Evolutionary conservation across 2,329 filamentous ascomycete species (phyloP).

Genomic region (Chalaropsis ovoidea): DNA sequence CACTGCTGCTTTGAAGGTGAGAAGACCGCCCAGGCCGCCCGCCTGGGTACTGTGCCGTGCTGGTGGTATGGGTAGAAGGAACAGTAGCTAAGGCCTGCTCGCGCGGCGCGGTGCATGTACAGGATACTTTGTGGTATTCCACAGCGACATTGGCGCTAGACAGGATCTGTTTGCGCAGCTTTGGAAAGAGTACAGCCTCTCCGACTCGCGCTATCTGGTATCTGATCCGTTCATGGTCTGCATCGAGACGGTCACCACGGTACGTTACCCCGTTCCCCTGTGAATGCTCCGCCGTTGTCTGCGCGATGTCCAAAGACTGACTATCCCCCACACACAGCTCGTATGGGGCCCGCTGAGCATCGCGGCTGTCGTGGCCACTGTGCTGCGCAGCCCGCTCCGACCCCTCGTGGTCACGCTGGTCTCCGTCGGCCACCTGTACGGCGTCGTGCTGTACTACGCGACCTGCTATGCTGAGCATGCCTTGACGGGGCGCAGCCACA

Average conservation of each 20-base stretch:
- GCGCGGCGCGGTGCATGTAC: neutral
- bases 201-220: constrained; percentile 77
- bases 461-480: constrained; percentile 45
- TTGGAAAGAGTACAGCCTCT: constrained; percentile 87
- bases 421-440: constrained; percentile 49
- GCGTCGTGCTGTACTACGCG: constrained; percentile 52
- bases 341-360: constrained; percentile 51
- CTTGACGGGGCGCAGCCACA: constrained; percentile 40
- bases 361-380: constrained; percentile 40
- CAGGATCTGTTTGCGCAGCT: constrained; percentile 71
- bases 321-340: constrained; percentile 32
- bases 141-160: constrained; percentile 52
- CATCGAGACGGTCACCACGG: constrained; percentile 72
- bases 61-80: neutral
- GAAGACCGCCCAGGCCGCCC: constrained; percentile 15
- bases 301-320: neutral
- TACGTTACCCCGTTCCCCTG: constrained; percentile 39
- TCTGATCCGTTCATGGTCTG: constrained; percentile 77
- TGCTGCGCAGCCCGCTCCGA: constrained; percentile 37
- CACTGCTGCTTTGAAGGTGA: constrained; percentile 74
- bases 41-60: neutral
- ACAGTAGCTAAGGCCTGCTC: neutral
- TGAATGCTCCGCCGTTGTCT: no score
- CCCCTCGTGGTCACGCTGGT: constrained; percentile 44
- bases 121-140: constrained; percentile 69